Percentiles rank a stretch among this genome's conserved stretches.
Conservation (phyloP, 805 yeast genomes). For the Kodamaea laetipori region DNA sequence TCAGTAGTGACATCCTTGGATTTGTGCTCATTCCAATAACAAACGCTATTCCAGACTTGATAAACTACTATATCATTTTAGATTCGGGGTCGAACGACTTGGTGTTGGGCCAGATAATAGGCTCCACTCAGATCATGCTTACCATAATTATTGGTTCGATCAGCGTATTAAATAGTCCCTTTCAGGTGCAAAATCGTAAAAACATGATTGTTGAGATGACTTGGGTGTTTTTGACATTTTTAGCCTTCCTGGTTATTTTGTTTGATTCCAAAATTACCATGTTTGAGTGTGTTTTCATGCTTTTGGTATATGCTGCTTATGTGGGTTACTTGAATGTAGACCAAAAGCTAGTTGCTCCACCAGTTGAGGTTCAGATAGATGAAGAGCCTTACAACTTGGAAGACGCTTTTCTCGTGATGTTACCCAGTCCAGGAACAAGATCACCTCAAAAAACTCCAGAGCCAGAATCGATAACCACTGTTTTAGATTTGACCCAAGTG, state of each 20-base stretch:
- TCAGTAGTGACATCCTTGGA: slow-evolving; percentile 34
- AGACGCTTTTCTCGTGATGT: slow-evolving; percentile 21
- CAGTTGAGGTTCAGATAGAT: neutral
- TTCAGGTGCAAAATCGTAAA: slow-evolving; percentile 22
- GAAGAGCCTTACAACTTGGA: slow-evolving; percentile 23
- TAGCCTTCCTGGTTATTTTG: slow-evolving; percentile 30
- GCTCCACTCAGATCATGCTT: slow-evolving; percentile 35
- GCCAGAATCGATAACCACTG: neutral
- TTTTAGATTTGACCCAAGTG: neutral
- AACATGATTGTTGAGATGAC: slow-evolving; percentile 28
- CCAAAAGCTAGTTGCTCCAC: slow-evolving; percentile 3
- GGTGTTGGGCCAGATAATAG: slow-evolving; percentile 41
- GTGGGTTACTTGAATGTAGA: slow-evolving; percentile 24
- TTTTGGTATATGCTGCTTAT: slow-evolving; percentile 25
- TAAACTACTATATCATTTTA: slow-evolving; percentile 36
- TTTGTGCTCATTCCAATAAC: slow-evolving; percentile 38
- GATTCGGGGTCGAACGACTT: slow-evolving; percentile 31
- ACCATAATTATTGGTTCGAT: slow-evolving; percentile 39
- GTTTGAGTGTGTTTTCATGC: slow-evolving; percentile 32
- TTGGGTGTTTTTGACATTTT: slow-evolving; percentile 31
- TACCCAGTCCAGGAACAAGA: slow-evolving; percentile 2
- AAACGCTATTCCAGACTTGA: slow-evolving; percentile 40
- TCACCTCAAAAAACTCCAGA: slow-evolving; percentile 13
- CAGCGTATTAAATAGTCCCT: slow-evolving; percentile 24
- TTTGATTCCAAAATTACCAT: slow-evolving; percentile 38